Base-by-base conservation (phyloP, 768 basidiomycete genomes). In the Suillus placidus region DNA sequence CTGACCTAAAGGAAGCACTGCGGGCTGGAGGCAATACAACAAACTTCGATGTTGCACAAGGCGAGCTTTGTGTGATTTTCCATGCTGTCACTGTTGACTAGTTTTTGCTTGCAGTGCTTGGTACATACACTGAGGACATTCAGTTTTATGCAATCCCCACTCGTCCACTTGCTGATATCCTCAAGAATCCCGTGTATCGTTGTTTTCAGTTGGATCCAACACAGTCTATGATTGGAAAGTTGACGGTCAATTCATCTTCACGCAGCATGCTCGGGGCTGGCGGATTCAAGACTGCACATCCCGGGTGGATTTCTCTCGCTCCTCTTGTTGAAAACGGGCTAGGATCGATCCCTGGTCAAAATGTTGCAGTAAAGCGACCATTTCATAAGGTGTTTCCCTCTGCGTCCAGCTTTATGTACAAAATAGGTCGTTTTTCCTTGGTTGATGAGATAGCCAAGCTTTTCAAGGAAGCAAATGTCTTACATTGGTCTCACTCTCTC, bases 401-500 rank as follows among this genome's bases (percentile, higher is more conserved):
- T 4, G 10, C n/a, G 1, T 9, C 9, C 0, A 47, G 45, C n/a
- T 4, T 12, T 12, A 10, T 47, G 45, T 47, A 47, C 45, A 47
- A 47, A 47, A 47, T 47, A 23, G 45, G 45, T 10, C n/a, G 4
- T n/a, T 47, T 47, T 23, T n/a, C 45, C 1, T 12, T 4, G 6
- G 4, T 9, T 13, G 57, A 65, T 0, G 61, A 68, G 9, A 26
- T 42, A 13, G 16, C 62, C n/a, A 63, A 58, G 26, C 64, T 68
- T 26, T 47, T 16, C 20, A n/a, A 30, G n/a, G 68, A 68, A 56
- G 68, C 62, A 0, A 69, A 69, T 12, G 2, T 65, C 13, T 54
- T 67, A 13, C 67, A 64, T 34, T 69, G 69, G 69, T 60, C 66
- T 7, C 42, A 61, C 9, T 47, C 64, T 1, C 54, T 70, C 0